These are phyloP conservation scores for Neolentinus lepideus DNA, from an alignment of 1,284 basidiomycete species.

Conservation along the genomic window DNA sequence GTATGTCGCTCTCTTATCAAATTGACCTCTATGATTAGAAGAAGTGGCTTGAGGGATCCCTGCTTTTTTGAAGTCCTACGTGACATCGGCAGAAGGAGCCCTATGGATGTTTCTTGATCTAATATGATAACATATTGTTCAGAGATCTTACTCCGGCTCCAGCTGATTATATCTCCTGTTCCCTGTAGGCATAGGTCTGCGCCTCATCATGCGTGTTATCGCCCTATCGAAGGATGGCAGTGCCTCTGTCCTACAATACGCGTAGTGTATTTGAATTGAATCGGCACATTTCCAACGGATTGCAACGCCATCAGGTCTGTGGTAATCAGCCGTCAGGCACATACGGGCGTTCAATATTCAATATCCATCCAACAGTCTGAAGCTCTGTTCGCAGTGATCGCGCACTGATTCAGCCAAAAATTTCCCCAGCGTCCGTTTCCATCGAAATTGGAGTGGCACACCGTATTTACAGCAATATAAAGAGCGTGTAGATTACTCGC, in stretches of 20 bases:
- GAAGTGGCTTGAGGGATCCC: slow-evolving; percentile 67
- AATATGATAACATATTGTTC: slow-evolving; percentile 56
- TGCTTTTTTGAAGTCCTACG: slow-evolving; percentile 14
- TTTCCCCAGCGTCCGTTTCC: neutral
- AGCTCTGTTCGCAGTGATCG: neutral
- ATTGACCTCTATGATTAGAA: slow-evolving; percentile 52
- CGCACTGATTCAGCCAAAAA: too few species aligned
- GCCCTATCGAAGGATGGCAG: too few species aligned
- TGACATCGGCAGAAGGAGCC: slow-evolving; percentile 30
- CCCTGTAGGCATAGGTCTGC: too few species aligned
- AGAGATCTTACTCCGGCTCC: neutral
- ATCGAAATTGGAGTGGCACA: neutral
- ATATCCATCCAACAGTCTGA: neutral
- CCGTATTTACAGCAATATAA: neutral
- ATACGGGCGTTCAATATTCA: neutral
- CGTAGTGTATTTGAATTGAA: neutral
- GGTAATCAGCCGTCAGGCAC: neutral
- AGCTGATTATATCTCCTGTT: neutral
- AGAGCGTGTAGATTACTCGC: neutral
- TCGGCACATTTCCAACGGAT: neutral
- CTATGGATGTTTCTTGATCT: slow-evolving; percentile 76
- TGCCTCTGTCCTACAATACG: neutral
- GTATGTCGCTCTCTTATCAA: slow-evolving; percentile 1
- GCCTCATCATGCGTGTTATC: neutral
- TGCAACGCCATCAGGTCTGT: neutral